Conservation (phyloP, 768 basidiomycete genomes). For the Tulasnella sp. region DNA sequence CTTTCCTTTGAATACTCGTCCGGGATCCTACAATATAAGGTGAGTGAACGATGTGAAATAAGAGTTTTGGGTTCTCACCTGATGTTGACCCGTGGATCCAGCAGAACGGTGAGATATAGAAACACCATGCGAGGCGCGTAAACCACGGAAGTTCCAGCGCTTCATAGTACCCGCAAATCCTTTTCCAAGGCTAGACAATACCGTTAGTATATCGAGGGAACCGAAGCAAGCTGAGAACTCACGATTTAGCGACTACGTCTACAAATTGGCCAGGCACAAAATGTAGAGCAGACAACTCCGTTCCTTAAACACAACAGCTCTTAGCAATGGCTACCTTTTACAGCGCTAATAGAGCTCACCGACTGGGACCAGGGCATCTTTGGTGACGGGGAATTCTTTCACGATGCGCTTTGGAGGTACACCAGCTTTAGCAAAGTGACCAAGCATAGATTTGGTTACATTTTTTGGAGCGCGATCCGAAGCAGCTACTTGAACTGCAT, state of each 20-base stretch:
- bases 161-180: slow-evolving; percentile 98
- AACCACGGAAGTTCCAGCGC: slow-evolving; percentile 82
- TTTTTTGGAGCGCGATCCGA: slow-evolving; percentile 60
- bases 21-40: slow-evolving; percentile 58
- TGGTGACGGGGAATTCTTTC: slow-evolving; percentile 76
- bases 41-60: background rate
- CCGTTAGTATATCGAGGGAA: background rate
- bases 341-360: slow-evolving; percentile 38
- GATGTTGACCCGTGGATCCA: slow-evolving; percentile 90
- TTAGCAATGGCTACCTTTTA: background rate
- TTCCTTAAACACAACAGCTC: slow-evolving; percentile 41
- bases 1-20: slow-evolving; percentile 90
- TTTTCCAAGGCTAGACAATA: slow-evolving; percentile 66
- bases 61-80: slow-evolving; percentile 37
- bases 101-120: slow-evolving; percentile 86
- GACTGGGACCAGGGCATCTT: slow-evolving; percentile 79
- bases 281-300: slow-evolving; percentile 78
- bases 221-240: slow-evolving; percentile 25
- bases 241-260: slow-evolving; percentile 86
- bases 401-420: slow-evolving; percentile 74
- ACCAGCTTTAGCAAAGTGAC: slow-evolving; percentile 75
- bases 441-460: slow-evolving; percentile 66
- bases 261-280: slow-evolving; percentile 96
- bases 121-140: slow-evolving; percentile 89
- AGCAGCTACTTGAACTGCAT: slow-evolving; percentile 89